Evolutionary conservation across 345 rosid species (phyloP).

Genomic region (Pseudoturritis turrita): DNA sequence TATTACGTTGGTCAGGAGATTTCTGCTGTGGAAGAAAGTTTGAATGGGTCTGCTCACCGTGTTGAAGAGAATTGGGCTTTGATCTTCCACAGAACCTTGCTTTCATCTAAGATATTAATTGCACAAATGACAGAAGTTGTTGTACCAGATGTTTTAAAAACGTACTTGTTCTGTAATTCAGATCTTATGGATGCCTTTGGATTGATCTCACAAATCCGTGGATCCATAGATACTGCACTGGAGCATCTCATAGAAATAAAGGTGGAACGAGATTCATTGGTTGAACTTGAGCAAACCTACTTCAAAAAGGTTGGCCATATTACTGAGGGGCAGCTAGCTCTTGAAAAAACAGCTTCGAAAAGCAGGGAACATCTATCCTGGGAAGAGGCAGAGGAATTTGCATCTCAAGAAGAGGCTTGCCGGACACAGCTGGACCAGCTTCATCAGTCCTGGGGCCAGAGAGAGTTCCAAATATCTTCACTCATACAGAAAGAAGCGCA

Average conservation of each 20-base stretch:
- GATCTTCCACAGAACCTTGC: constrained; percentile 50
- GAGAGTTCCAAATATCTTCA: constrained; percentile 55
- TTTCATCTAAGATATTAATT: constrained; percentile 53
- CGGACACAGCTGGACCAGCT: constrained; percentile 79
- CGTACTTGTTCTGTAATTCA: constrained; percentile 60
- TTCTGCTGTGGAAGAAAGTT: constrained; percentile 26
- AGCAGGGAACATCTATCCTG: constrained; percentile 90
- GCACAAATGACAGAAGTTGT: constrained; percentile 64
- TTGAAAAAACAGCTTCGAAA: constrained; percentile 77
- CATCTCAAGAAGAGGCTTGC: constrained; percentile 95
- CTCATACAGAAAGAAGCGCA: constrained; percentile 62
- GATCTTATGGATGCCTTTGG: constrained; percentile 85
- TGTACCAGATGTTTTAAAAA: constrained; percentile 61
- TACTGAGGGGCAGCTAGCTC: constrained; percentile 78
- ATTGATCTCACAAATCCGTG: constrained; percentile 69
- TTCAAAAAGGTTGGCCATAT: constrained; percentile 78
- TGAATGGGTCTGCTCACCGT: constrained; percentile 28
- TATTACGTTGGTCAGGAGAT: constrained; percentile 41
- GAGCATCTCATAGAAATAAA: constrained; percentile 77
- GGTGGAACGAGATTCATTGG: constrained; percentile 67
- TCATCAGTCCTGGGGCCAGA: constrained; percentile 80
- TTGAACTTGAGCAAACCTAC: constrained; percentile 77
- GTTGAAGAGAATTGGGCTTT: constrained; percentile 57
- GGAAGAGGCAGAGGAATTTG: constrained; percentile 98
- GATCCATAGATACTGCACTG: constrained; percentile 68